Evolutionary conservation across 1,284 basidiomycete genomes (phyloP).

Genomic region (Puccinia polysora): DNA sequence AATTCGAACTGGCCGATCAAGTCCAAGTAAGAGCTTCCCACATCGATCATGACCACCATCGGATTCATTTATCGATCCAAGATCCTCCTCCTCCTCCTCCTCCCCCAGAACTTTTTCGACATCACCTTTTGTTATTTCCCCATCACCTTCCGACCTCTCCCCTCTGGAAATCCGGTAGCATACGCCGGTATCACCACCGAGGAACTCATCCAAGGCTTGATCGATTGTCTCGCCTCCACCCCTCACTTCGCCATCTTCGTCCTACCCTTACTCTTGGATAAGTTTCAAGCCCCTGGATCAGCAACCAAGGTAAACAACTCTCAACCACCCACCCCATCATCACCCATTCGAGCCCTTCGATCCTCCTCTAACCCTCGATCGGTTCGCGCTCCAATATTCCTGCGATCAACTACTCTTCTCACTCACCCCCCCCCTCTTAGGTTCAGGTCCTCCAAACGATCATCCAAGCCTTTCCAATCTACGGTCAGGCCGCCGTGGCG

Average conservation of each 20-base stretch:
- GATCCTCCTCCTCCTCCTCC: neutral
- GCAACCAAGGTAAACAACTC: conserved; percentile 65
- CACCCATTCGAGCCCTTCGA: neutral
- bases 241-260: conserved; percentile 78
- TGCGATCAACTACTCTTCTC: neutral
- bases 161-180: conserved; percentile 72
- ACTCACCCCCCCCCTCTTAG: neutral
- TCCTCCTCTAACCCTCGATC: neutral
- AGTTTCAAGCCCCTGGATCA: conserved; percentile 76
- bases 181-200: conserved; percentile 80
- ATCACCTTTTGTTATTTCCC: conserved; percentile 98
- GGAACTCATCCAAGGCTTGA: conserved; percentile 71
- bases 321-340: too few relatives aligned
- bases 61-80: neutral
- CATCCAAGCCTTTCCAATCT: conserved; percentile 64
- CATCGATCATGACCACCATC: neutral
- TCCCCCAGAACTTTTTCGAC: conserved; percentile 79
- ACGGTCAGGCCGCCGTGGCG: conserved; percentile 64
- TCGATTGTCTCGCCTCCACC: conserved; percentile 68
- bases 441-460: conserved; percentile 21
- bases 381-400: neutral
- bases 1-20: conserved; percentile 71
- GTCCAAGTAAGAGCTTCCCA: conserved; percentile 16
- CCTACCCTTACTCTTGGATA: conserved; percentile 85
- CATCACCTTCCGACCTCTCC: conserved; percentile 90